Evolutionary conservation across 2,329 filamentous ascomycete species (phyloP).

Genomic region (Periglandula ipomoeae): DNA sequence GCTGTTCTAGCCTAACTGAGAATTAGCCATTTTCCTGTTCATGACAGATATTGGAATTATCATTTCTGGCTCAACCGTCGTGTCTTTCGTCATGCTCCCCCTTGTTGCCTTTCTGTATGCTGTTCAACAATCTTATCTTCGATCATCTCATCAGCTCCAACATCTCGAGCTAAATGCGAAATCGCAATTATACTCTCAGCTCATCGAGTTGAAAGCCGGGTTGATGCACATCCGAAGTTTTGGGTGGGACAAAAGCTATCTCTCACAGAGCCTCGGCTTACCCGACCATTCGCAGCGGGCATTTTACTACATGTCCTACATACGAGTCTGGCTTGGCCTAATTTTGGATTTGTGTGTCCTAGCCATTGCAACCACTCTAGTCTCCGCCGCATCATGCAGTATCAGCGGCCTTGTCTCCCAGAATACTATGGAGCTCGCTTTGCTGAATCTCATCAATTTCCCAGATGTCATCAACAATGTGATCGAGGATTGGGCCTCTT

Average conservation of each 20-base stretch:
- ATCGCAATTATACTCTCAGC: constrained; percentile 32
- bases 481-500: background rate
- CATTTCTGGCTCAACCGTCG: constrained; percentile 27
- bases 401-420: background rate
- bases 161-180: constrained; percentile 45
- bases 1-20: background rate
- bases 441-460: background rate
- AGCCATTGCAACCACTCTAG: background rate
- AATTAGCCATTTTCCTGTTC: background rate
- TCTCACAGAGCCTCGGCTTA: background rate
- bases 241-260: constrained; percentile 10
- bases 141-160: constrained; percentile 45
- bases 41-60: constrained; percentile 23
- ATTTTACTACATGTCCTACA: background rate
- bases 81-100: constrained; percentile 37
- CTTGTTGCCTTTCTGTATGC: constrained; percentile 12
- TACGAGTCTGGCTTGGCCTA: background rate
- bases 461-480: background rate
- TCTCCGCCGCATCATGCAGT: background rate
- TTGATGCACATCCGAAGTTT: constrained; percentile 18
- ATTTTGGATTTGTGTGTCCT: background rate
- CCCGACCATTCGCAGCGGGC: background rate
- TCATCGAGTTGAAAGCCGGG: constrained; percentile 26
- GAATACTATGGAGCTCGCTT: background rate
- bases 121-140: constrained; percentile 23